phyloP scores from a whole-genome alignment of 2,329 filamentous ascomycete genomes.

The Cytospora schulzeri region DNA sequence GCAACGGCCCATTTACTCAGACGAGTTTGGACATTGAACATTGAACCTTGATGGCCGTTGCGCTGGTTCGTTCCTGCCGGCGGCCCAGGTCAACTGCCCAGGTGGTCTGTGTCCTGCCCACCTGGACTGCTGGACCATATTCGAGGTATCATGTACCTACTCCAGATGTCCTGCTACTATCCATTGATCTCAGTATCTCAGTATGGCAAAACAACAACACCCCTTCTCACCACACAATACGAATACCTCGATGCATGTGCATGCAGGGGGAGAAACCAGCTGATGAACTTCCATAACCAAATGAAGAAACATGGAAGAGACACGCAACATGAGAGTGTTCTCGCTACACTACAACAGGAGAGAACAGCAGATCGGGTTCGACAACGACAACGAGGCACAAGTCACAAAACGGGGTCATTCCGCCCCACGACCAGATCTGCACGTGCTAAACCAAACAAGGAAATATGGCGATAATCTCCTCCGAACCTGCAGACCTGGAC shows the following conservation, averaged over 20 bases:
- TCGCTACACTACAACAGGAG: not conserved
- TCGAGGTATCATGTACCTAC: not conserved
- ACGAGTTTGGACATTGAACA: no score
- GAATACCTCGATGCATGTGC: no score
- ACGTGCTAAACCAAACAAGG: constrained; percentile 9
- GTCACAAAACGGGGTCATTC: constrained; percentile 3
- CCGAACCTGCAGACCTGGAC: not conserved
- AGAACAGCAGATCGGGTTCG: not conserved
- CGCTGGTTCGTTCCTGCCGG: no score
- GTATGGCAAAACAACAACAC: no score
- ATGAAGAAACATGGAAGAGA: not conserved
- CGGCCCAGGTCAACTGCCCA: not conserved
- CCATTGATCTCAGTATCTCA: no score
- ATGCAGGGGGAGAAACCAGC: no score
- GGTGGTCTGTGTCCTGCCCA: no score
- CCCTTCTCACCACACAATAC: no score
- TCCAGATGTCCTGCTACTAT: no score
- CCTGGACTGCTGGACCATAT: no score
- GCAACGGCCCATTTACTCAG: constrained; percentile 17
- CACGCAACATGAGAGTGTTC: not conserved
- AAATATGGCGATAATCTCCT: not conserved
- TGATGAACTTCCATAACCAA: not conserved
- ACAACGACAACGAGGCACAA: not conserved
- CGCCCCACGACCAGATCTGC: not conserved
- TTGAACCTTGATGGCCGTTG: not conserved